Base-by-base conservation (phyloP, 1,139 yeast species). In the Taphrina populina region DNA sequence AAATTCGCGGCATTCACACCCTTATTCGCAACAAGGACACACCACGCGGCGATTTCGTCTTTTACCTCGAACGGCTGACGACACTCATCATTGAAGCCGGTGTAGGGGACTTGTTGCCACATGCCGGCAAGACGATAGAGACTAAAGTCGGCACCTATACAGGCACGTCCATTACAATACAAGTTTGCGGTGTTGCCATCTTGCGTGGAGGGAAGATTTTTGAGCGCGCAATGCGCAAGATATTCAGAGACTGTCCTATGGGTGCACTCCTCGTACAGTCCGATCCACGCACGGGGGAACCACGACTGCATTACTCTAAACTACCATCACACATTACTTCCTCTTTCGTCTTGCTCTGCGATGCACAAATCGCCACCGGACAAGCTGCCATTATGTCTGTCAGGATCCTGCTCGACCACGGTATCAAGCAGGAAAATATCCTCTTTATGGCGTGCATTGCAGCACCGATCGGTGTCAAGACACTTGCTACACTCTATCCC, bases 371-470 rank as follows among this genome's bases (percentile, higher is more conserved):
- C 49, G 83, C 88, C 23, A 83, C 95, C 43, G 98, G 97, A 1
- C 95, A 96, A 0, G 95, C 95, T 0, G 83, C 90, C 2, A 85
- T 88, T 49, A 92, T 92, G 97, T 95, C 96, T 0, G 80, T 88
- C 44, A 94, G 88, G 64, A 90, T 92, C 3, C 72, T 92, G 58
- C 64, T 85, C 15, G 97, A 92, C 67, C 95, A 90, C 67, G 84
- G 83, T 15, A 83, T 86, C n/a, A 64, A 68, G 4, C 76, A 79
- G 54, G 71, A 76, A 39, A 78, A 85, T 62, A 85, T 92, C 39
- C 76, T 83, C 2, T 74, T 88, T 54, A 81, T 90, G 29, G 73
- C 83, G 13, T 86, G 84, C 65, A 69, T 84, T 59, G 86, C 88
- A n/a, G 56, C 95, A 0, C 95, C 84, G 63, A 74, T 81, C 35